Base-by-base conservation (phyloP, 1,284 basidiomycete species). In the Boletellus sp. region DNA sequence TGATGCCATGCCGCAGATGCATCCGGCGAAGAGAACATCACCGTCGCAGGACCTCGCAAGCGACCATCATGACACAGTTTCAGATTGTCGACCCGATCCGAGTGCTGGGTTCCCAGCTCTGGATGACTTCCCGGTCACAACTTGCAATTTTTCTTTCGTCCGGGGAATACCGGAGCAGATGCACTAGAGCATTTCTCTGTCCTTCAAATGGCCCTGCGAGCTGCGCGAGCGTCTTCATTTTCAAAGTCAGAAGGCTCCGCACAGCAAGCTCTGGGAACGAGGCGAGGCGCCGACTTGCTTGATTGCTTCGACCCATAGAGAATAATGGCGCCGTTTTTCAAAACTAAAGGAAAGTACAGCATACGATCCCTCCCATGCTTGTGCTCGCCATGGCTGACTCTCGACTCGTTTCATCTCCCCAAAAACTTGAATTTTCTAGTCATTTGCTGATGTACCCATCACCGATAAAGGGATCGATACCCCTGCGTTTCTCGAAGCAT, bases 401-500 rank as follows among this genome's bases (percentile, higher is more conserved):
- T 34, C 5, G 27, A 29, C 2, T 29, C 36, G 5, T 16, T 4
- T 3, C n/a, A 38, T 35, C 19, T 33, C 8, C 36, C 26, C 30
- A 10, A 16, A 22, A 37, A 26, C 23, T 11, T 6, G 17, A 11
- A 11, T 22, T 29, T 4, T 27, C 39, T 50, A 95, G 92, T 93
- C 90, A 20, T 97, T 92, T 65, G 83, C 82, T 58, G 89, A 96
- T 69, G 95, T 99, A 25, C 80, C 87, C 27, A 77, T 92, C 60
- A 91, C 87, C 52, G 86, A 91, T 57, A 77, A 76, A 54, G 94
- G 95, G 55, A 82, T 99, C 65, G 85, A 97, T 66, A 98, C 96
- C 4, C 67, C 80, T 35, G 74, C 78, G 36, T 99, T 99, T 74
- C 77, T 95, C 53, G 84, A 96, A 61, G 96, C 96, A 8, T 79